Conservation (phyloP, 2,329 filamentous ascomycete genomes). For the Ophioceras dolichostomum region DNA sequence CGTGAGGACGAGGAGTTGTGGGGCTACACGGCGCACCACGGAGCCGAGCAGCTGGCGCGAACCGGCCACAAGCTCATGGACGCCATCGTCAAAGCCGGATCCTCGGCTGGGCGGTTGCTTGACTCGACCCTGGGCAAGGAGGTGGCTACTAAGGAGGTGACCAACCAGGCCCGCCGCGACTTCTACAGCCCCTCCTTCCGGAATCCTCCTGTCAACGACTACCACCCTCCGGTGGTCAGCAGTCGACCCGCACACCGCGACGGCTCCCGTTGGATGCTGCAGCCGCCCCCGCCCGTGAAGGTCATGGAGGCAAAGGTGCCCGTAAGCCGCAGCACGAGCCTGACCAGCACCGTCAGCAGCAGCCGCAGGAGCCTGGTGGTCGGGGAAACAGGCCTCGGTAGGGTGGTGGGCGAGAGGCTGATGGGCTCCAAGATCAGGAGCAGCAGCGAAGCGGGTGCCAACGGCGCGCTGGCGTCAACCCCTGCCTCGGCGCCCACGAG, state of each 20-base stretch:
- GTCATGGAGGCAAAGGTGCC: conserved; percentile 82
- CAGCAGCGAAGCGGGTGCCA: conserved; percentile 19
- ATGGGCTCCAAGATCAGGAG: conserved; percentile 32
- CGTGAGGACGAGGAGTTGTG: conserved; percentile 80
- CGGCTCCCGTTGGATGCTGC: conserved; percentile 81
- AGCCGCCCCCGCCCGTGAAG: conserved; percentile 79
- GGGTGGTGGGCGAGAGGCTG: conserved; percentile 30
- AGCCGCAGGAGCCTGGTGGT: conserved; percentile 20
- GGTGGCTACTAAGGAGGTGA: conserved; percentile 16
- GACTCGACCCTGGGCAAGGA: conserved; percentile 41
- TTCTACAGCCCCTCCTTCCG: conserved; percentile 34
- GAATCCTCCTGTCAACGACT: conserved; percentile 71
- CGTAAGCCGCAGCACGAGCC: conserved; percentile 50
- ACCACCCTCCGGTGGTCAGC: conserved; percentile 74
- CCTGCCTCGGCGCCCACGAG: conserved; percentile 9
- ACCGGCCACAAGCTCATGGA: conserved; percentile 40
- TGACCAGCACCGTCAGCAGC: conserved; percentile 36
- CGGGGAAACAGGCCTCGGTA: conserved; percentile 9
- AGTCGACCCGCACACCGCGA: conserved; percentile 57
- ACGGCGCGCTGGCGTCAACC: conserved; percentile 4
- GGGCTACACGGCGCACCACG: conserved; percentile 30
- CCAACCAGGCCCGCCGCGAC: conserved; percentile 36
- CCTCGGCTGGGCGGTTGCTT: conserved; percentile 39
- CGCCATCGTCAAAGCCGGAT: conserved; percentile 45
- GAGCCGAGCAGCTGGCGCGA: conserved; percentile 39